Evolutionary conservation across 2,329 filamentous ascomycete species (phyloP), one percentile per base, ranked within the genome.

Genomic region (Didymosphaeria variabile): DNA sequence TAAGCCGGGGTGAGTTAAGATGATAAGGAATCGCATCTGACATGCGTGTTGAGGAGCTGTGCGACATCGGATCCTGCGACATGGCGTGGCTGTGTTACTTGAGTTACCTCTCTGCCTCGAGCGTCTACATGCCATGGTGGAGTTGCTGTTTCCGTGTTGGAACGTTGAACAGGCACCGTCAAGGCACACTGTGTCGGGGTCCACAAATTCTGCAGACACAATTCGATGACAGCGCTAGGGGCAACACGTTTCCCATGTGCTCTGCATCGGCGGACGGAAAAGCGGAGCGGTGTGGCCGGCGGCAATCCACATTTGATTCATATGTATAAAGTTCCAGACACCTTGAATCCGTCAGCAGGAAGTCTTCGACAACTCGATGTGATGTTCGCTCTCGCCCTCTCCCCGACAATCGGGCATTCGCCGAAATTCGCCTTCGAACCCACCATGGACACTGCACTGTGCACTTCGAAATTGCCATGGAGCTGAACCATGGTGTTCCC

Each of bases 231-330:
- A n/a, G 36, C 17, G 15, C 31, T 34, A 42, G 50, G 23, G 34
- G 15, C 19, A 42, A n/a, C 17, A 9, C 32, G n/a, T 45, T 45
- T 47, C 19, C 45, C 15, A 47, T 29, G n/a, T 42, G 21, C 12
- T 53, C 21, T 53, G 50, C 50, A 52, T 52, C 31, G 19, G 49
- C n/a, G 32, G 26, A 53, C 50, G 34, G 50, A 26, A 40, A 53
- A 17, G 26, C 34, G 50, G 50, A 29, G 34, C 50, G 34, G 10
- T 29, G 34, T 29, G 50, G 50, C 50, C 19, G 50, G 21, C 23
- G 34, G 19, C 34, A 34, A 53, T 42, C 50, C 34, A 5, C 26
- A 49, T 42, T 21, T 29, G 50, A 40, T 40, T 40, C 29, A 54
- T 32, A 55, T 38, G 19, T 31, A 29, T n/a, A 45, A 15, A n/a